Evolutionary conservation across 164 flowering plant species (phyloP).

Genomic region (Aristolochia californica): DNA sequence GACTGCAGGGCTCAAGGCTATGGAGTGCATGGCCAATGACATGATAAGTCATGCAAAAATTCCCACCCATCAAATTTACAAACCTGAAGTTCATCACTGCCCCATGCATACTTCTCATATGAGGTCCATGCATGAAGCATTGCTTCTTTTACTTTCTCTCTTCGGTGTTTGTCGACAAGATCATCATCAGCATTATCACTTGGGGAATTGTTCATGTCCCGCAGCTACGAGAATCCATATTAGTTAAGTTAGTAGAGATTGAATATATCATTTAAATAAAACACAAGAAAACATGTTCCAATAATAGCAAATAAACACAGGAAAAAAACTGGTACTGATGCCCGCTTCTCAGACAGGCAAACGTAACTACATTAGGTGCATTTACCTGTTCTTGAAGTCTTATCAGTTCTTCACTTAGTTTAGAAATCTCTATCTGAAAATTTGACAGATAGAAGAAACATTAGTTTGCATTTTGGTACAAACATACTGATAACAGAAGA

Average conservation of each 20-base stretch:
- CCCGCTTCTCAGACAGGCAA: too few relatives aligned
- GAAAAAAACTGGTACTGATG: too few relatives aligned
- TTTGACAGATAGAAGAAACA: background rate
- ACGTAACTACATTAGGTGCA: background rate
- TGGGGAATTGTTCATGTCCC: conserved; percentile 24
- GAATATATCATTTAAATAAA: too few relatives aligned
- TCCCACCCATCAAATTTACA: background rate
- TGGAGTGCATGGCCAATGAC: too few relatives aligned
- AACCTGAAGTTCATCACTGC: conserved; percentile 98
- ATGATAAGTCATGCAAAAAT: background rate
- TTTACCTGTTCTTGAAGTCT: conserved; percentile 42
- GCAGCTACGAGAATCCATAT: conserved; percentile 32
- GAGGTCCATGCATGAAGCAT: conserved; percentile 98
- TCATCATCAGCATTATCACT: conserved; percentile 29
- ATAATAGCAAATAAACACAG: too few relatives aligned
- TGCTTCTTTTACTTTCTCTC: conserved; percentile 91
- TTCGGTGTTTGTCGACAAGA: conserved; percentile 51
- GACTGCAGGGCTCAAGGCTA: background rate
- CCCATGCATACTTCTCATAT: conserved; percentile 97
- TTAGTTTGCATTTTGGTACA: background rate
- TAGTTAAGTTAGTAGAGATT: background rate
- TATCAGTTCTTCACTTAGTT: conserved; percentile 36
- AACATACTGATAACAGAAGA: background rate
- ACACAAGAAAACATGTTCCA: too few relatives aligned
- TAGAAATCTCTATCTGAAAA: conserved; percentile 44